phyloP scores from a whole-genome alignment of 1,139 yeast species.

The Candida labiduridarum region DNA sequence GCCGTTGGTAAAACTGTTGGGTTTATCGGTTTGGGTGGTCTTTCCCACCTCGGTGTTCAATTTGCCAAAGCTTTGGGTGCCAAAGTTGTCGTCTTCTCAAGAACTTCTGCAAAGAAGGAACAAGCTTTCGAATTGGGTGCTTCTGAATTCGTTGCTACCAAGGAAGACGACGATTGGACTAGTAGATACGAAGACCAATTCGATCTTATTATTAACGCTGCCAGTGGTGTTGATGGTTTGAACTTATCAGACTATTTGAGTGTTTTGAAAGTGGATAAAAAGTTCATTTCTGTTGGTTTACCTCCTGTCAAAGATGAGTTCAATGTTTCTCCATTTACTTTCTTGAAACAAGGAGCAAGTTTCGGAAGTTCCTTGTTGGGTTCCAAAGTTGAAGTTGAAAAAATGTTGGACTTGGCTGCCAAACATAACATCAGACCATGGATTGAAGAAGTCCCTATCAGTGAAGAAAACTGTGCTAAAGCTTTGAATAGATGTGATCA shows the following conservation, averaged over 20 bases:
- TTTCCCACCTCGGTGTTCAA: conserved; percentile 47
- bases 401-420: conserved; percentile 44
- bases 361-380: conserved; percentile 42
- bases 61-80: conserved; percentile 48
- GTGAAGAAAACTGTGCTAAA: conserved; percentile 28
- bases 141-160: conserved; percentile 40
- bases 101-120: conserved; percentile 37
- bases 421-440: conserved; percentile 43
- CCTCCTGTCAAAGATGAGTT: conserved; percentile 37
- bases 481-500: conserved; percentile 35
- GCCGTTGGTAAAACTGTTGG: conserved; percentile 46
- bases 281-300: conserved; percentile 57
- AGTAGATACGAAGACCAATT: conserved; percentile 33
- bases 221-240: conserved; percentile 41
- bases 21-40: conserved; percentile 49
- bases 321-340: conserved; percentile 28
- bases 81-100: conserved; percentile 41
- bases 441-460: conserved; percentile 44
- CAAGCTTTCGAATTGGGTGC: conserved; percentile 44
- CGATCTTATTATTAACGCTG: conserved; percentile 54
- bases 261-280: conserved; percentile 44
- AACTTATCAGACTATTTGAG: conserved; percentile 32
- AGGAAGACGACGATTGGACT: conserved; percentile 39
- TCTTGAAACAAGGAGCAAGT: conserved; percentile 31
- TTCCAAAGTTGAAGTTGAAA: conserved; percentile 35